These are phyloP conservation scores for Linnemannia exigua DNA, from an alignment of 192 early-diverging fungal species.

Conservation along the genomic window DNA sequence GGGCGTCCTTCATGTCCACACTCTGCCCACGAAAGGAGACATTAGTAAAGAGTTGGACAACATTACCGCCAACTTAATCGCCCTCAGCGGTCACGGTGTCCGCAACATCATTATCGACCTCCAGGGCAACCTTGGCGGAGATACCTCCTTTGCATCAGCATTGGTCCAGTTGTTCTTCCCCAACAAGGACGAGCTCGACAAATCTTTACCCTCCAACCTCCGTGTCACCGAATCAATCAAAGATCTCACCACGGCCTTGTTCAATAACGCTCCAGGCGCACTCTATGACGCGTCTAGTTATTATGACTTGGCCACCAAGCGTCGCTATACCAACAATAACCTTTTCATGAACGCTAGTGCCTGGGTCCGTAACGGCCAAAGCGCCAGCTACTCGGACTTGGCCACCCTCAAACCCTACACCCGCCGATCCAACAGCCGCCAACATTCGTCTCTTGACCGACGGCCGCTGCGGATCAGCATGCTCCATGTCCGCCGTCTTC, in stretches of 20 bases:
- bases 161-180: slow-evolving; percentile 33
- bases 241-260: neutral
- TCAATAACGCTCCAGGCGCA: neutral
- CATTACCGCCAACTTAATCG: neutral
- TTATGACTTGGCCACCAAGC: neutral
- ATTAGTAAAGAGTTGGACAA: neutral
- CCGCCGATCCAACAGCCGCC: slow-evolving; percentile 20
- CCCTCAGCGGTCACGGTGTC: neutral
- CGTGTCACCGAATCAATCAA: neutral
- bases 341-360: neutral
- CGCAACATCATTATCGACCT: slow-evolving; percentile 33
- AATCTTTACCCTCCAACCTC: neutral
- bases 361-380: slow-evolving; percentile 10
- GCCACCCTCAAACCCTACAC: neutral
- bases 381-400: neutral
- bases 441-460: slow-evolving; percentile 24
- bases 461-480: slow-evolving; percentile 29
- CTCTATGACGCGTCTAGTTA: slow-evolving; percentile 14
- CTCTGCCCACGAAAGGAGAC: neutral
- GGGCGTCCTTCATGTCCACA: slow-evolving; percentile 24
- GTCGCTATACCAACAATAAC: neutral
- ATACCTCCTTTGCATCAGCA: slow-evolving; percentile 12
- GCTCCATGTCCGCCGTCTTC: slow-evolving; percentile 1
- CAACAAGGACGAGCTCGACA: neutral
- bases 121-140: slow-evolving; percentile 24